Conservation (phyloP, 768 basidiomycete genomes). For the Hemileccinum impolitum region DNA sequence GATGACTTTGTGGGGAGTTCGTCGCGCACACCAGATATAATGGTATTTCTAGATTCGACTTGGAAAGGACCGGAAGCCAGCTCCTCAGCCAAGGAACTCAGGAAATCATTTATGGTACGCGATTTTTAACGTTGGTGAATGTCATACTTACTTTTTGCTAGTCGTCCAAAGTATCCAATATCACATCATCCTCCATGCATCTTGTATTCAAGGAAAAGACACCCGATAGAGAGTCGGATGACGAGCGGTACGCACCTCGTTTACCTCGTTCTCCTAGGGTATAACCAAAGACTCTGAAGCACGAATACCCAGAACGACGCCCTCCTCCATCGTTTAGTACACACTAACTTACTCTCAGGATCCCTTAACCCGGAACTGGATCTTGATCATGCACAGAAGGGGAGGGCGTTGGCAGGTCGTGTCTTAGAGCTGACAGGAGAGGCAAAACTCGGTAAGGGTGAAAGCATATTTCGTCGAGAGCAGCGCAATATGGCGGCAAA, state of each 20-base stretch:
- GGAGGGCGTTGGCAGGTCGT: conserved; percentile 75
- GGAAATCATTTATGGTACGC: conserved; percentile 74
- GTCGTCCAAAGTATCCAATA: conserved; percentile 76
- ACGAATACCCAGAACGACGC: conserved; percentile 77
- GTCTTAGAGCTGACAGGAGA: conserved; percentile 67
- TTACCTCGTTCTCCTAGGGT: background rate
- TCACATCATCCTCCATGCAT: conserved; percentile 34
- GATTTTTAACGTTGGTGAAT: background rate
- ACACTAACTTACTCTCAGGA: conserved; percentile 75
- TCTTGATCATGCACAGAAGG: conserved; percentile 61
- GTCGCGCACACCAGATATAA: conserved; percentile 41
- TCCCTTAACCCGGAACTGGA: conserved; percentile 61
- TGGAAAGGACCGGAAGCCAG: conserved; percentile 17
- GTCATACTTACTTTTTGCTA: conserved; percentile 26
- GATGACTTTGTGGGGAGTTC: conserved; percentile 41
- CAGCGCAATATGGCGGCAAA: conserved; percentile 73
- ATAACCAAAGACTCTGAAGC: conserved; percentile 34
- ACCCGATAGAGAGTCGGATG: conserved; percentile 43
- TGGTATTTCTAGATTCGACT: conserved; percentile 51
- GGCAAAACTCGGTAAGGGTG: conserved; percentile 73
- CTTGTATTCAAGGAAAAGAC: conserved; percentile 15
- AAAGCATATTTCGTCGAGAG: conserved; percentile 51
- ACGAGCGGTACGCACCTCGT: conserved; percentile 45
- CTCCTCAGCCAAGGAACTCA: conserved; percentile 38
- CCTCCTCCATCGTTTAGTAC: conserved; percentile 71